Percentiles rank a stretch among this genome's conserved stretches.
phyloP scores from a whole-genome alignment of 1,284 basidiomycete species.

The Moesziomyces aphidis region DNA sequence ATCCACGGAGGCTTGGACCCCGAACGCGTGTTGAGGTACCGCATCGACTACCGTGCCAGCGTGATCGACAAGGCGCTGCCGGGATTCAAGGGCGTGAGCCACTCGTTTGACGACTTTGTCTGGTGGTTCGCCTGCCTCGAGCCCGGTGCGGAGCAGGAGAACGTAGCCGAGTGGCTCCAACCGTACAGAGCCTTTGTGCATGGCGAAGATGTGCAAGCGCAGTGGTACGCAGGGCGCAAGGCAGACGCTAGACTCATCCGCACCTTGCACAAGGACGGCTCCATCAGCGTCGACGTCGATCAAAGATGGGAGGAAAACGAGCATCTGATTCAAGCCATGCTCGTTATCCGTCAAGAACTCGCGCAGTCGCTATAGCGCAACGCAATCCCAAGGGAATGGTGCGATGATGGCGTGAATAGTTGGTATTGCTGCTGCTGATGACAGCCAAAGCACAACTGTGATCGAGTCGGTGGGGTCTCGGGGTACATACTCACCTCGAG shows the following conservation, averaged over 20 bases:
- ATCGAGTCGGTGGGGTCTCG: too few relatives aligned
- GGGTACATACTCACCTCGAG: too few relatives aligned
- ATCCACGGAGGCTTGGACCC: constrained; percentile 13
- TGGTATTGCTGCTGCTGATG: too few relatives aligned
- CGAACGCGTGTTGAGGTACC: constrained; percentile 27
- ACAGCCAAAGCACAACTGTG: too few relatives aligned
- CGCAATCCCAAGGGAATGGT: too few relatives aligned
- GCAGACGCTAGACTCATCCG: constrained; percentile 11
- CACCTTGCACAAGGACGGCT: constrained; percentile 14
- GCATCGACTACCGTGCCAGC: constrained; percentile 34
- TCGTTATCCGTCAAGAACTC: constrained; percentile 18
- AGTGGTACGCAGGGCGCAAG: constrained; percentile 17
- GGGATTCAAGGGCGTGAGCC: constrained; percentile 33
- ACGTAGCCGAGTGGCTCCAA: constrained; percentile 16
- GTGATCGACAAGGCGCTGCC: constrained; percentile 12
- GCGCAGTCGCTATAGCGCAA: constrained; percentile 1
- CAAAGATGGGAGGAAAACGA: constrained; percentile 30
- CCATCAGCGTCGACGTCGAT: constrained; percentile 14
- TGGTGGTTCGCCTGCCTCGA: constrained; percentile 32
- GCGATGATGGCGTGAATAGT: too few relatives aligned
- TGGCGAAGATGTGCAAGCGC: constrained; percentile 11
- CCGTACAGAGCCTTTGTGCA: constrained; percentile 21
- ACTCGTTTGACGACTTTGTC: constrained; percentile 43
- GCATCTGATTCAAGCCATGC: constrained; percentile 21
- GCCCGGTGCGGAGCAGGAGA: constrained; percentile 2